Conservation (phyloP, 768 basidiomycete genomes). For the Mycena kentingensis region DNA sequence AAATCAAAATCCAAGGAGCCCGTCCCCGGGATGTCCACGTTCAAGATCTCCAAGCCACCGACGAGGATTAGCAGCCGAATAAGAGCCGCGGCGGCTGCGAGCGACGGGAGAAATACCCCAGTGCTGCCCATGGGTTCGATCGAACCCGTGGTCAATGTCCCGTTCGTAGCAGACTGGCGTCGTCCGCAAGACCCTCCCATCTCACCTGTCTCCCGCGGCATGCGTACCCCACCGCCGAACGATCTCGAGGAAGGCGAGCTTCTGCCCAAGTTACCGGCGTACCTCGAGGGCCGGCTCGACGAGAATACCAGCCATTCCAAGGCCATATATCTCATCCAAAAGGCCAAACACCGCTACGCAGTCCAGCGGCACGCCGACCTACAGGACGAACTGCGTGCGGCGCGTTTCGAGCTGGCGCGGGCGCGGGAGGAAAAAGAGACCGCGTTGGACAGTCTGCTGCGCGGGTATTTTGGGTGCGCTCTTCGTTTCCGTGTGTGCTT, state of each 20-base stretch:
- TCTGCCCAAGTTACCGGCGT: conserved; percentile 53
- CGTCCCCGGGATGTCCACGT: conserved; percentile 32
- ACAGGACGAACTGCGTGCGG: conserved; percentile 61
- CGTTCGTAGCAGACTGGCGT: conserved; percentile 28
- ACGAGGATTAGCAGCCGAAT: too few species aligned
- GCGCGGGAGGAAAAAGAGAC: conserved; percentile 63
- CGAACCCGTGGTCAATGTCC: conserved; percentile 32
- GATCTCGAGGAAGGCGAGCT: conserved; percentile 43
- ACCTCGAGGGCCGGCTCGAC: conserved; percentile 53
- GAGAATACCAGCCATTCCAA: conserved; percentile 59
- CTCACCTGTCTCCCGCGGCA: conserved; percentile 17
- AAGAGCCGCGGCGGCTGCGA: too few species aligned
- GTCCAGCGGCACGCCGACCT: conserved; percentile 68
- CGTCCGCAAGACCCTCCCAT: conserved; percentile 12
- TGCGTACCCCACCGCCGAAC: conserved; percentile 28
- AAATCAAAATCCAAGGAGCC: conserved; percentile 28
- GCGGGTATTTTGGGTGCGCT: conserved; percentile 53
- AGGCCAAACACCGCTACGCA: conserved; percentile 76
- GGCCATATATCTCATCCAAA: conserved; percentile 70
- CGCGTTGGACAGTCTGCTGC: conserved; percentile 56
- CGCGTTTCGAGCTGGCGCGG: conserved; percentile 51
- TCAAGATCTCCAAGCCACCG: conserved; percentile 69
- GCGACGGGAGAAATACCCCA: too few species aligned
- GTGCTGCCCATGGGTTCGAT: conserved; percentile 44
- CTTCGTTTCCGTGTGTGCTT: conserved; percentile 3